Base-by-base conservation (phyloP, 2,329 filamentous ascomycete species). In the Simplicillium sp. region DNA sequence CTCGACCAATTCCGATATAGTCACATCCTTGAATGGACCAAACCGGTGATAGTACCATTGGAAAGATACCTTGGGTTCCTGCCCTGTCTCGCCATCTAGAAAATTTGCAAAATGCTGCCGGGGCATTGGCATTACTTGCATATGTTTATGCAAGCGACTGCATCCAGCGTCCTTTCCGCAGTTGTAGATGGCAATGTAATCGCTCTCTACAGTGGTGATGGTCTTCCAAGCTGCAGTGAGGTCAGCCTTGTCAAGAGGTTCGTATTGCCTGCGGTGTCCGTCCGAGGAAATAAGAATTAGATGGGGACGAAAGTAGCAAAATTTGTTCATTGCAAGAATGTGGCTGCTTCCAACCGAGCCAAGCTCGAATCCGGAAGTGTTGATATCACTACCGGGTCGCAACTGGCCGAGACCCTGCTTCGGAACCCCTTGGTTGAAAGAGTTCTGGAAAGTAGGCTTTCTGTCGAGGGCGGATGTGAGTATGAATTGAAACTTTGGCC, bases 111-210 rank as follows among this genome's bases (percentile, higher is more conserved):
- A 57, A 11, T 3, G 56, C 43, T 38, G 54, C 50, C 2, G 52
- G 52, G 38, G 44, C 11, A 42, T 45, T 6, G 64, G 64, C 7
- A 69, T 49, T 1, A 64, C 47, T 45, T 73, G 70, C 44, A 73
- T 44, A 52, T 72, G 69, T 50, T 73, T 73, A 46, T 73, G 70
- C 37, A 64, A 49, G 9, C 69, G 50, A 39, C 66, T 70, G 40
- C 66, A 68, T 1, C 69, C 68, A 7, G 62, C 64, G 4, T 54
- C 54, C 32, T 59, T 55, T 1, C 61, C 60, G 49, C 70, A 68
- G 46, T 73, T 73, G 53, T 62, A 73, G 14, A 73, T 63, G 12
- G 60, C 51, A 42, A 66, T 59, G 44, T 65, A 56, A 6, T 58
- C 50, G 7, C 46, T 52, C 3, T 46, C 42, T 12, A 63, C 44